These are phyloP conservation scores for Stygiomarasmius scandens DNA, from an alignment of 1,284 basidiomycete species.

Conservation along the genomic window DNA sequence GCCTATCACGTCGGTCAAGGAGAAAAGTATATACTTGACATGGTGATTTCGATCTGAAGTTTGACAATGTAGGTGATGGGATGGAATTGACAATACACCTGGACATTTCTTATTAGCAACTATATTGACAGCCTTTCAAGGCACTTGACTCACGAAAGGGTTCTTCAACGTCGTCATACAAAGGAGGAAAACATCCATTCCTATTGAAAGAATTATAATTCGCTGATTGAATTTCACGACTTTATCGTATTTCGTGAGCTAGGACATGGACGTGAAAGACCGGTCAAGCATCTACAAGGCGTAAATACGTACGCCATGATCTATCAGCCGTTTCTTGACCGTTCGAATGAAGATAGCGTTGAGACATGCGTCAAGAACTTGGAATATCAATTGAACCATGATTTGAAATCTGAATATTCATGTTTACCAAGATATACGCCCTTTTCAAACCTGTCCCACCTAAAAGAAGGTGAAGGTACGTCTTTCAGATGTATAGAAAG, in stretches of 20 bases:
- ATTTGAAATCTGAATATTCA: background rate
- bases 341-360: slow-evolving; percentile 7
- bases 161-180: slow-evolving; percentile 4
- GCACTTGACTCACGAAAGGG: background rate
- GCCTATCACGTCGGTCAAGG: too few relatives aligned
- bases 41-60: slow-evolving; percentile 11
- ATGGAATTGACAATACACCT: slow-evolving; percentile 8
- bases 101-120: background rate
- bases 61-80: slow-evolving; percentile 12
- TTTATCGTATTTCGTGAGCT: slow-evolving; percentile 4
- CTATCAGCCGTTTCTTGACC: slow-evolving; percentile 6
- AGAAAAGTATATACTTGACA: slow-evolving; percentile 2
- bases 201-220: slow-evolving; percentile 8
- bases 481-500: too few relatives aligned
- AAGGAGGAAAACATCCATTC: slow-evolving; percentile 8
- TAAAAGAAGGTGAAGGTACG: too few relatives aligned
- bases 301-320: background rate
- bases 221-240: slow-evolving; percentile 10
- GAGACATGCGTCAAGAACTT: slow-evolving; percentile 2
- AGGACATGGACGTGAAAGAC: too few relatives aligned
- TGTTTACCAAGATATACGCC: slow-evolving; percentile 1
- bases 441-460: slow-evolving; percentile 7
- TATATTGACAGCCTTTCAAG: too few relatives aligned
- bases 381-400: background rate
- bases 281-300: background rate